Conservation (phyloP, 2,329 filamentous ascomycete species). For the Hypoxylon sp. region DNA sequence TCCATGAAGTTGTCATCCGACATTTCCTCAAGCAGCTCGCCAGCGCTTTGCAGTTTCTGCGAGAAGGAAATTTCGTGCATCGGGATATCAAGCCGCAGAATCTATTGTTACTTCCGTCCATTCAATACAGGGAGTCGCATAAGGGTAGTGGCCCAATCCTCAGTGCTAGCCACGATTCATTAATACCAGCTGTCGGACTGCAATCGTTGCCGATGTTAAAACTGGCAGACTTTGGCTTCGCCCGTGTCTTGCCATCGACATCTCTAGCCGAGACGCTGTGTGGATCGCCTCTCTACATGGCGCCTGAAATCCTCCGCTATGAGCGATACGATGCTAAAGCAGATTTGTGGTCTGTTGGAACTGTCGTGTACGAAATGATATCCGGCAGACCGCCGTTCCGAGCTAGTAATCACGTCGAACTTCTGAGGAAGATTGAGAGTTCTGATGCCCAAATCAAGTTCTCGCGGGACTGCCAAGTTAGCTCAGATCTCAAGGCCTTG, state of each 20-base stretch:
- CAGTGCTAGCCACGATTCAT: conserved; percentile 81
- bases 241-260: conserved; percentile 88
- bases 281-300: conserved; percentile 98
- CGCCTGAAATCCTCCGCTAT: conserved; percentile 95
- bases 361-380: conserved; percentile 96
- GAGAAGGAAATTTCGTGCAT: conserved; percentile 89
- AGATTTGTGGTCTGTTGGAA: conserved; percentile 97
- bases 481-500: conserved; percentile 82
- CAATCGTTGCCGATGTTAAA: conserved; percentile 94
- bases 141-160: conserved; percentile 79
- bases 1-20: conserved; percentile 95
- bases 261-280: conserved; percentile 96
- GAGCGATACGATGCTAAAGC: conserved; percentile 98
- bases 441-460: conserved; percentile 90
- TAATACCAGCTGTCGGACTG: conserved; percentile 85
- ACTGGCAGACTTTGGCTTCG: conserved; percentile 98
- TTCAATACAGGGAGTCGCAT: conserved; percentile 75
- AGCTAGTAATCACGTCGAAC: conserved; percentile 93
- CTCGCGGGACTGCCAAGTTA: conserved; percentile 78
- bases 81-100: conserved; percentile 99
- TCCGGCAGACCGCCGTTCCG: conserved; percentile 91
- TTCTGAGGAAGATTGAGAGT: conserved; percentile 91
- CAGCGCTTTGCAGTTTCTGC: conserved; percentile 91
- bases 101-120: conserved; percentile 87
- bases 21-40: conserved; percentile 97